Evolutionary conservation across 2,329 filamentous ascomycete species (phyloP), one percentile per base, ranked within the genome.

Genomic region (Penicillium sp.): DNA sequence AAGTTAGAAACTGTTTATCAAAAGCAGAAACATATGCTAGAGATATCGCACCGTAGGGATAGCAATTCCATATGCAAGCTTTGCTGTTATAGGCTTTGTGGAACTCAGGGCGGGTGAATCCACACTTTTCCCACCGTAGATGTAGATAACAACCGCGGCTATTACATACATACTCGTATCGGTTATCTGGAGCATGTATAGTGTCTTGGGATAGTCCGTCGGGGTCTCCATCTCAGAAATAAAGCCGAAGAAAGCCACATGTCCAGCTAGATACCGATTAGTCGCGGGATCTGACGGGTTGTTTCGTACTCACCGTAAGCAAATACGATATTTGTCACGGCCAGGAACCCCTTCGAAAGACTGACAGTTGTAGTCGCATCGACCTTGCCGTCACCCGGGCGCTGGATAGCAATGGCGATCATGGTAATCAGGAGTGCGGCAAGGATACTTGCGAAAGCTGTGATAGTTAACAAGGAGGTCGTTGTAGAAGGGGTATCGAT

Each of bases 241-340:
- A 63, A 86, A 79, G 54, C 72, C 74, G 65, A 84, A 84, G 69
- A 85, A 85, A 54, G 79, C 80, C n/a, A 81, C 77, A 59, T 84
- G 80, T 17, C 79, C 80, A 38, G 69, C 71, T 55, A 66, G 60
- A 33, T 58, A 54, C 37, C 61, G 60, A 51, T 62, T 60, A 53
- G 61, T 40, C 9, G 12, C 2, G 10, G 8, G 7, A 0, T 2
- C 3, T 2, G 1, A 15, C 0, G 17, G 6, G 1, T 6, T 12
- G 17, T 2, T 21, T 10, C 54, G 61, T 58, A 50, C 64, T 62
- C 61, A 72, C 80, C 72, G 68, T 83, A 87, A 48, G 84, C 82
- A 53, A 87, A 80, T 41, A 84, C 73, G 51, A 87, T 86, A 67
- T 85, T 85, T 57, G 72, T 75, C 43, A 83, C 73, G 13, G 79